Evolutionary conservation across 371 early-diverging fungal genomes (phyloP), one percentile per base, ranked within the genome.

Genomic region (Actinomortierella wolfii): DNA sequence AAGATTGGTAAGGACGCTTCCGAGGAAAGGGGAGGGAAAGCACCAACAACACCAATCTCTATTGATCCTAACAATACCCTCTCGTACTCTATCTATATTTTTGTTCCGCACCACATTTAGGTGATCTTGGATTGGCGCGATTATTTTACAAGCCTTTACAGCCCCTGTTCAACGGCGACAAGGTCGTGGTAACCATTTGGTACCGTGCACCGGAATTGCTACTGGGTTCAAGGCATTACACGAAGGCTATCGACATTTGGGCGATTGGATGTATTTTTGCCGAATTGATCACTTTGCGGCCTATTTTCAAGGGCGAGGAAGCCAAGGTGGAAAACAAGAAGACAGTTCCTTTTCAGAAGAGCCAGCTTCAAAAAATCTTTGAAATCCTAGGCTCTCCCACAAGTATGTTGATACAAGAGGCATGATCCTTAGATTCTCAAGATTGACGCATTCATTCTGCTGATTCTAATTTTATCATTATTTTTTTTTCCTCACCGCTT

Each of bases 171-270:
- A 87, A 83, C 58, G 93, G 94, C 3, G 96, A 96, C 74, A 94
- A 95, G 66, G 94, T 96, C 0, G 98, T 99, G 5, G 96, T 98
- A 4, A 99, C 99, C 0, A 91, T 96, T 45, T 97, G 97, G 97
- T 99, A 99, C 76, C 87, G 99, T 41, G 88, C 98, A 1, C 98
- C 98, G 0, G 99, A 99, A 73, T 78, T 99, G 18, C 77, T 99
- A 23, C 81, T 95, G n/a, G 97, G 98, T 14, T 81, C 91, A 2
- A 80, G 92, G 18, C 93, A 96, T 71, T 98, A 99, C 71, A 92
- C 94, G 14, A 94, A 90, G 55, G 94, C 97, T 5, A 84, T 99
- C 17, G 94, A 94, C 76, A 90, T 97, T 76, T 98, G 98, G 98
- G 93, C 95, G 4, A 84, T 95, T 3, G 98, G 98, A 6, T 97